Base-by-base conservation (phyloP, 345 rosid species). In the Eucalyptus regnans region DNA sequence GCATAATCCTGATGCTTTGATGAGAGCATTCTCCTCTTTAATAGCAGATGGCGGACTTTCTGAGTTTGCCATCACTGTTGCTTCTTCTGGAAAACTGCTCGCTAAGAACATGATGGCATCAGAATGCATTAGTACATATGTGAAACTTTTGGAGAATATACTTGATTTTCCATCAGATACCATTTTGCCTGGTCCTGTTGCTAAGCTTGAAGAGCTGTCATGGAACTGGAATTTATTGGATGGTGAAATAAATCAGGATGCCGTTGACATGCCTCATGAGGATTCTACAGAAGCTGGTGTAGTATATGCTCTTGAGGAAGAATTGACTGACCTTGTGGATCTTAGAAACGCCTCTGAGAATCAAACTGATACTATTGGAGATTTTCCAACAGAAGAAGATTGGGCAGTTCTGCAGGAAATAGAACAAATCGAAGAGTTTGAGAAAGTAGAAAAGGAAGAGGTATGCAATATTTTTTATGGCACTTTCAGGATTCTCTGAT, bases 171-270 rank as follows among this genome's bases (percentile, higher is more conserved):
- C 99, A 50, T 97, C 99, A 76, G 99, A 94, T 89, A 91, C 92
- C 88, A 90, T 93, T 93, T 91, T 98, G 93, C 99, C 99, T 44
- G 92, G 91, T 87, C 92, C 94, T 87, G 89, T 93, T 66, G 91
- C 97, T 91, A 94, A 92, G 90, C 92, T 95, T 89, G 93, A 94
- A 90, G 94, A 86, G 90, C 89, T 64, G 87, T 88, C 89, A 85
- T 97, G 99, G 99, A 99, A 97, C 60, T 96, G 99, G 99, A 91
- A 93, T 89, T 76, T 94, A 90, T 91, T 96, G 54, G 44, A 92
- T 91, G 91, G 90, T 79, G 94, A 94, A 92, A 90, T 89, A 89
- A 92, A 90, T 81, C 90, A 86, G 50, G 91, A 90, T 88, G 88
- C 88, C 86, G 88, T 89, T 91, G 90, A 91, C 90, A 87, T 91